Base-by-base conservation (phyloP, 805 yeast genomes). In the Ogataea parapolymorpha region DNA sequence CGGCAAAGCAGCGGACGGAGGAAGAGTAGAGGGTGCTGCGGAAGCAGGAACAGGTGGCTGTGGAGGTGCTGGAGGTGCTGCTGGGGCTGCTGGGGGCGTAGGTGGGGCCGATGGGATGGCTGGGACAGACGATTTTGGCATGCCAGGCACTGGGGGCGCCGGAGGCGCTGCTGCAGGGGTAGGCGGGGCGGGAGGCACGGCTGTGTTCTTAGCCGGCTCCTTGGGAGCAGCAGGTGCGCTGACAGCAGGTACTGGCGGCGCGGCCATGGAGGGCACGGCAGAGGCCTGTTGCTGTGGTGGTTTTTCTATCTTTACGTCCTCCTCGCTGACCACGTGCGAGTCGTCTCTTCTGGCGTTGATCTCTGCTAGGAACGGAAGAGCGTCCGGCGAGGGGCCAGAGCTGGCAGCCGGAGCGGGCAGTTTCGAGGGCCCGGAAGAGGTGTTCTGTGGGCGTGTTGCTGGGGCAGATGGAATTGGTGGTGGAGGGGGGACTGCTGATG, bases 321-420 rank as follows among this genome's bases (percentile, higher is more conserved):
- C 48, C 15, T 52, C 60, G 39, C 70, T 78, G n/a, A 78, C 66
- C 11, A 75, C 80, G 54, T 66, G 55, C 1, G 71, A 44, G 15
- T 79, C 79, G 46, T 72, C 68, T 56, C 83, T 66, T 54, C 73
- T 75, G 28, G 72, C 69, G 45, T 77, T 76, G 35, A 79, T 79
- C 44, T 78, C 76, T 1, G 79, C 79, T 35, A 79, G 65, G 50
- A 79, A 79, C 6, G 85, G 84, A 17, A 78, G 55, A 0, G 68
- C 73, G 1, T 77, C 77, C 23, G 61, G 63, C 4, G 61, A 45
- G 2, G 33, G 20, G 11, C 55, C 52, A 6, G 51, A 52, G 31
- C 58, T 49, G 6, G 59, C 48, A 6, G 66, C 52, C 5, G 71
- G 58, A 6, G 67, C 52, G 9, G 60, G 46, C 11, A 54, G 26